Evolutionary conservation across 805 yeast species (phyloP).

Genomic region (Metschnikowia continentalis): DNA sequence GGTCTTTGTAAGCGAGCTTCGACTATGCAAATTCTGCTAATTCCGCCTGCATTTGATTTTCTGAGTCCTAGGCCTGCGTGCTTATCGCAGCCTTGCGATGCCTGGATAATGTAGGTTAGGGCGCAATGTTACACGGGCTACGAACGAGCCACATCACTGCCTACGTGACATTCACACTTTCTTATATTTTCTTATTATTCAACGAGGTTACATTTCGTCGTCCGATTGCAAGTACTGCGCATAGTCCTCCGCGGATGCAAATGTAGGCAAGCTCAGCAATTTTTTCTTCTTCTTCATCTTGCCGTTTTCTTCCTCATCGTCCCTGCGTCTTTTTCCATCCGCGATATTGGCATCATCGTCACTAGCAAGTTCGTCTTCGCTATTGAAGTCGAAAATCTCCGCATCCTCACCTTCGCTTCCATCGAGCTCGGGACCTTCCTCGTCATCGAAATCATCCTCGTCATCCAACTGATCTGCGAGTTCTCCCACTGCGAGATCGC

Average conservation of each 20-base stretch:
- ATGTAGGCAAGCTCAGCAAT: constrained; percentile 69
- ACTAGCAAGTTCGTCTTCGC: constrained; percentile 8
- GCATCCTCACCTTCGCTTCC: constrained; percentile 13
- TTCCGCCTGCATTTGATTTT: not conserved
- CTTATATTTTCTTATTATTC: not conserved
- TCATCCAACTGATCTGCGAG: constrained; percentile 23
- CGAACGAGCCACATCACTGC: not conserved
- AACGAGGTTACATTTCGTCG: constrained; percentile 25
- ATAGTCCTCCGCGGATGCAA: constrained; percentile 87
- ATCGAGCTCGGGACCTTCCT: constrained; percentile 28
- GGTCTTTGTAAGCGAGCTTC: not conserved
- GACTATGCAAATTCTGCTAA: not conserved
- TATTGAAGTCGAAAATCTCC: not conserved
- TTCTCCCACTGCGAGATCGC: not conserved
- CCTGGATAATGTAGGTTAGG: not conserved
- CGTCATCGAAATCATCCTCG: constrained; percentile 28
- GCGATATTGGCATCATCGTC: constrained; percentile 15
- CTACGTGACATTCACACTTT: not conserved
- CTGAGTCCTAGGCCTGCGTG: not conserved
- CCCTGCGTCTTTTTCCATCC: constrained; percentile 25
- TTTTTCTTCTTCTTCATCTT: constrained; percentile 52
- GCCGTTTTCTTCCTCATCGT: constrained; percentile 25
- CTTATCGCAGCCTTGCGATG: not conserved
- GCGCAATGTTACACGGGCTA: not conserved
- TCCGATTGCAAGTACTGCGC: constrained; percentile 67